Base-by-base conservation (phyloP, 2,329 filamentous ascomycete species). In the Verticillium nonalfalfae region DNA sequence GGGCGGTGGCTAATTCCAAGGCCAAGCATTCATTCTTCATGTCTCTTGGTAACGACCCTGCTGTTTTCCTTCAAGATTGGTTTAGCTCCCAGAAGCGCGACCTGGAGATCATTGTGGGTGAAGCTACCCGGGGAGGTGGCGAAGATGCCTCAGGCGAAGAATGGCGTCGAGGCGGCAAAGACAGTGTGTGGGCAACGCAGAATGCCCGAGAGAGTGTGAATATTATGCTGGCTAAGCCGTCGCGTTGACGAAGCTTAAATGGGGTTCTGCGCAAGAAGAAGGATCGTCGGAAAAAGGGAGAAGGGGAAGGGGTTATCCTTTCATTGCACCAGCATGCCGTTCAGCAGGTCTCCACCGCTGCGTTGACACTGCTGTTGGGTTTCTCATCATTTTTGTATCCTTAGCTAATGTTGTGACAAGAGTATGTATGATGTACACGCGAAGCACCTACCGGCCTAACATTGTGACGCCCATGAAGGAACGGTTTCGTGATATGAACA, bases 11-110 rank as follows among this genome's bases (percentile, higher is more conserved):
- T 34, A 87, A 93, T 67, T 91, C 90, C 33, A 96, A 96, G 72
- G 91, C 92, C 31, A 96, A 96, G 73, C 91, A 97, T 73, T 85
- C 88, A 15, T 99, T 99, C 79, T 89, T 95, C 74, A 87, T 85
- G 7, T 86, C 87, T 5, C 81, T 98, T 65, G 85, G 87, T 62
- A 85, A 89, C 65, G 93, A 97, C 68, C 95, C 95, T 0, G 89
- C 90, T 15, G 86, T 84, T 13, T 98, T 98, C 69, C 82, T 97
- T 63, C 87, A 85, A 66, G 87, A 90, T 70, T 99, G 95, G 95
- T 81, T 96, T 59, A 92, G 88, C 69, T 94, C 90, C 15, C 95
- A 99, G 78, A 93, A 93, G 76, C 84, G 93, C 57, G 94, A 98
- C 73, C 80, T 97, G 39, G 93, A 96, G 70, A 87, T 95, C 7